A percentile compares a stretch with the other conserved stretches of the same genome.
Conservation (phyloP, 2,329 filamentous ascomycete genomes). For the Cryphonectria japonica region DNA sequence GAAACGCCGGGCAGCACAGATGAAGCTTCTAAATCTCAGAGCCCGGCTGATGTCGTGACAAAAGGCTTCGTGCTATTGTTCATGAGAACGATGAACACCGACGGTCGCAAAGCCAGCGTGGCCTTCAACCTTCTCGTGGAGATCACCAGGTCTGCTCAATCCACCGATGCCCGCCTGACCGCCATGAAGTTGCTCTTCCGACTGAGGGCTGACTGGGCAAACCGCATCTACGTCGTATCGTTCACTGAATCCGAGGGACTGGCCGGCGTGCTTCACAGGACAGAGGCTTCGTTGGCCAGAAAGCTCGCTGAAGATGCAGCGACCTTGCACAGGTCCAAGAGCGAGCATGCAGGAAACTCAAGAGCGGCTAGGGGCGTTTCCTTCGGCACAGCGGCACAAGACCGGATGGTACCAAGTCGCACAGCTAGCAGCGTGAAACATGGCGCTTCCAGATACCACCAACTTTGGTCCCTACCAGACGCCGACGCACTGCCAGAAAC, state of each 20-base stretch:
- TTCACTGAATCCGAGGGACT: slow-evolving; percentile 74
- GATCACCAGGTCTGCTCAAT: slow-evolving; percentile 62
- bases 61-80: slow-evolving; percentile 77
- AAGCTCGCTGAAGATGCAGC: slow-evolving; percentile 58
- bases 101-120: slow-evolving; percentile 65
- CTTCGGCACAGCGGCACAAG: slow-evolving; percentile 48
- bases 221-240: slow-evolving; percentile 72
- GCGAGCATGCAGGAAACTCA: slow-evolving; percentile 47
- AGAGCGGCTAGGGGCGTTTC: slow-evolving; percentile 57
- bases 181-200: slow-evolving; percentile 81
- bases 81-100: slow-evolving; percentile 69
- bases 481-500: slow-evolving; percentile 56
- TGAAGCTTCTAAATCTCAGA: slow-evolving; percentile 45
- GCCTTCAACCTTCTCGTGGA: slow-evolving; percentile 67
- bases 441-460: slow-evolving; percentile 46
- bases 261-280: slow-evolving; percentile 72
- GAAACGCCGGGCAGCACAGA: slow-evolving; percentile 35
- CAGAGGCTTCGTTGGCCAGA: slow-evolving; percentile 54
- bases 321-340: slow-evolving; percentile 49
- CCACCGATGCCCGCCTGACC: slow-evolving; percentile 70
- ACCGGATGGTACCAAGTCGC: slow-evolving; percentile 47
- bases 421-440: slow-evolving; percentile 46
- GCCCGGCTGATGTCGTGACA: slow-evolving; percentile 71
- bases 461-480: slow-evolving; percentile 64
- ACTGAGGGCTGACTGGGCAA: slow-evolving; percentile 79